Base-by-base conservation (phyloP, 768 basidiomycete genomes). In the Asterophora lycoperdoides region DNA sequence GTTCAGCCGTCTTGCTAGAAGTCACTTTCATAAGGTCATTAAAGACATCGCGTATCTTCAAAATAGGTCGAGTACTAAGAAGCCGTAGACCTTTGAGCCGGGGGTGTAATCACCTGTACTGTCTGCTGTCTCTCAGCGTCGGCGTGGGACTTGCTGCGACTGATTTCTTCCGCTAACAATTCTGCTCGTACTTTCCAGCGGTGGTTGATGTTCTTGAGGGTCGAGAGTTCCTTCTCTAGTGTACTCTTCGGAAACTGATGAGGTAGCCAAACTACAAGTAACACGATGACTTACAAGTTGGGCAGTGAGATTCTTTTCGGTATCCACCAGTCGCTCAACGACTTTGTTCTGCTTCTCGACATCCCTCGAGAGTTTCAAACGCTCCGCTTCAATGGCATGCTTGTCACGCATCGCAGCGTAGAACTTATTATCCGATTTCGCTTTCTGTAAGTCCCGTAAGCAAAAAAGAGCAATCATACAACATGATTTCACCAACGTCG, bases 361-460 rank as follows among this genome's bases (percentile, higher is more conserved):
- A 41, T 68, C 69, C 41, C 83, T 76, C 14, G 70, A 60, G 29
- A 83, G 66, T 28, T 72, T 79, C 65, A 90, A 90, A 39, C 83
- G 77, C 62, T 93, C 89, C 1, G 71, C 72, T 28, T 93, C 89
- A 2, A 84, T 68, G 14, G 89, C 83, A 51, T 96, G 93, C 67
- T 88, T 93, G 49, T 86, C 84, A 26, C 93, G 83, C 84, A 95
- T 89, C 2, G 85, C 84, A 14, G 89, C 79, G 61, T 84, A 98
- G 62, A 82, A 98, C 65, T 94, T 97, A 72, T 93, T 95, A 51
- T 97, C 94, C 13, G 89, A 83, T 69, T 95, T 97, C 8, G 92
- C 89, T 85, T 90, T 91, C 92, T 97, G 67, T 30, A 44, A 30
- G 36, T 49, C 35, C 36, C 30, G 50, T 36, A 53, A 36, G 37